Evolutionary conservation across 257 asterid genomes (phyloP), one percentile per base, ranked within the genome.

Genomic region (Plectranthus barbatus): DNA sequence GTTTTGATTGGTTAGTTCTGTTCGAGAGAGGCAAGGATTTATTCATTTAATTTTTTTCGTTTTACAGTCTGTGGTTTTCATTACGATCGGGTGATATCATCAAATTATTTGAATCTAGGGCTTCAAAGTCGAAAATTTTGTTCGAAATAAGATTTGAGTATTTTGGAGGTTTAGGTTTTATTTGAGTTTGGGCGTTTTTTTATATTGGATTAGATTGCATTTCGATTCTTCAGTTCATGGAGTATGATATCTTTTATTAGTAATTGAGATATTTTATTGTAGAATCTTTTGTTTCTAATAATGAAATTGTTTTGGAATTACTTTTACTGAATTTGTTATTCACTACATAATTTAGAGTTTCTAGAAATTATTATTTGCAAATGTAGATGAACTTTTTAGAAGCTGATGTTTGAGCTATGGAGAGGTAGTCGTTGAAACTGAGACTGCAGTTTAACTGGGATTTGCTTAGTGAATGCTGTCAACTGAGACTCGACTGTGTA

Each of bases 351-450:
- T 57, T 72, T 23, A 7, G 15, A 23, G 40, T 60, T 51, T n/a
- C 36, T 42, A 10, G 39, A n/a, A 42, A 42, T 34, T 34, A 10
- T 34, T n/a, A 4, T 7, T 50, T 33, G 19, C 24, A 34, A 45
- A 23, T 37, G 29, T 55, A 24, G 12, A 33, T 55, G 23, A 9
- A 11, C 44, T 14, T 15, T 36, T 34, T 13, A 12, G 60, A 56
- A 61, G 70, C 58, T 56, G 9, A 51, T 41, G 19, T 20, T 61
- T 37, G 45, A 15, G 50, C 24, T 18, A 46, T 48, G 18, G 74
- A 53, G 19, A 45, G 46, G 29, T 46, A 26, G 26, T 33, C 1
- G 0, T 23, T 12, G 19, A 40, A 50, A 17, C 15, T 40, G 21
- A 14, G 7, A 26, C 46, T 14, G 42, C 7, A 1, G 2, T 52